These are phyloP conservation scores for Lactuca sativa DNA, from an alignment of 129 eudicot genomes.

Conservation along the genomic window DNA sequence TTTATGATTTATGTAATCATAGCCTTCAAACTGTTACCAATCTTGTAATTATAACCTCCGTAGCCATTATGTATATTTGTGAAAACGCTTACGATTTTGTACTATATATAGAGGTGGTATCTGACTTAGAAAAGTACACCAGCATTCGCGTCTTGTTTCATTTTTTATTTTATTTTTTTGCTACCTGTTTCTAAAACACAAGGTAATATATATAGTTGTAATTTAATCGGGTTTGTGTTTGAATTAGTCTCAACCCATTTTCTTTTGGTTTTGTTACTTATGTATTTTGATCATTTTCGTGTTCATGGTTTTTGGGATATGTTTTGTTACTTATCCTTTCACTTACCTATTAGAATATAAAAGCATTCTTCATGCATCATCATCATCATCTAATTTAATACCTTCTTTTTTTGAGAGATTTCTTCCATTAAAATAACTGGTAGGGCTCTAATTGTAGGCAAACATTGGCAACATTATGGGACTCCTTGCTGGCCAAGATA, in stretches of 20 bases:
- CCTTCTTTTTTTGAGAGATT: slow-evolving; percentile 15
- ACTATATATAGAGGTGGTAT: background rate
- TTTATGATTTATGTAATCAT: background rate
- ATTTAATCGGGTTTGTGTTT: background rate
- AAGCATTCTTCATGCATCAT: slow-evolving; percentile 6
- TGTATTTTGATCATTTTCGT: background rate
- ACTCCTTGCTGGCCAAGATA: slow-evolving; percentile 22
- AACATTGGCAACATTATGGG: slow-evolving; percentile 23
- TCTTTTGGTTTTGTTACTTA: background rate
- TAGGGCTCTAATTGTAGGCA: slow-evolving; percentile 23
- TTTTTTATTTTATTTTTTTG: too few species aligned
- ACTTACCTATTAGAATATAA: slow-evolving; percentile 14
- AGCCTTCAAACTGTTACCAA: background rate
- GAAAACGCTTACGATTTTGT: background rate
- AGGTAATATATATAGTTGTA: background rate
- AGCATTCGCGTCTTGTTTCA: background rate
- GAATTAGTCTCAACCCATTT: background rate
- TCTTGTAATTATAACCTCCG: background rate
- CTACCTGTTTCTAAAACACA: background rate
- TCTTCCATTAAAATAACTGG: slow-evolving; percentile 26
- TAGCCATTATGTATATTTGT: background rate
- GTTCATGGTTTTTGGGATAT: background rate
- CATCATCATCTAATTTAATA: slow-evolving; percentile 14
- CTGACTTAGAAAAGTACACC: background rate
- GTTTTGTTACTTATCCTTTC: too few species aligned